Evolutionary conservation across 2,329 filamentous ascomycete genomes (phyloP).

Genomic region (Massarina eburnea): DNA sequence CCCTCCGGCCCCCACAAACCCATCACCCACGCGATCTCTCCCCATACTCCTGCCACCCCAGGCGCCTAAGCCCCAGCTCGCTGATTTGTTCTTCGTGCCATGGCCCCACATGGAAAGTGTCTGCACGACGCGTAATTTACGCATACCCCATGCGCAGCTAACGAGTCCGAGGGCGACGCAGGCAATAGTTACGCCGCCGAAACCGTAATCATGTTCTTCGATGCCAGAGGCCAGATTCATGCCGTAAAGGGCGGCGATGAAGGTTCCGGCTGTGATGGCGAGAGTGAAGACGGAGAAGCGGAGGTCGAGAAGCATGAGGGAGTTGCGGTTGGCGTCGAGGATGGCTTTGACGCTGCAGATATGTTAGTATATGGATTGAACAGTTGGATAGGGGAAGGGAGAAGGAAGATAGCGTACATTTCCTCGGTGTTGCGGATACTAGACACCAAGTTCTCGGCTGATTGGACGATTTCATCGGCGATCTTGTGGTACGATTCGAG

Average conservation of each 20-base stretch:
- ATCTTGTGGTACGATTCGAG: constrained; percentile 97
- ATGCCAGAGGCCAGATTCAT: constrained; percentile 99
- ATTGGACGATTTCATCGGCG: constrained; percentile 95
- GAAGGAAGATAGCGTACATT: constrained; percentile 84
- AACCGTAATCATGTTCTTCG: constrained; percentile 88
- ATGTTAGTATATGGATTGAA: neutral
- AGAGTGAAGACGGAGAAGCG: constrained; percentile 96
- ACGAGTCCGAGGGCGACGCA: constrained; percentile 73
- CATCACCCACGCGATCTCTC: constrained; percentile 8
- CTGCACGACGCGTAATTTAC: constrained; percentile 82
- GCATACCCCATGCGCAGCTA: constrained; percentile 81
- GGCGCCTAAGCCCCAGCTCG: constrained; percentile 28
- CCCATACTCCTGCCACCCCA: constrained; percentile 30
- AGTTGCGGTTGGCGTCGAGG: constrained; percentile 95
- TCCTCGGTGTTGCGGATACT: constrained; percentile 98
- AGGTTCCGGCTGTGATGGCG: constrained; percentile 91
- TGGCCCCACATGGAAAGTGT: constrained; percentile 80
- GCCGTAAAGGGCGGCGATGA: constrained; percentile 97
- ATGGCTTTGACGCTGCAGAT: constrained; percentile 83
- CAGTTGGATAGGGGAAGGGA: neutral
- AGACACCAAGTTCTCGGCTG: constrained; percentile 87
- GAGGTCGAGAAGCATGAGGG: constrained; percentile 94
- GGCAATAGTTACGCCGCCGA: constrained; percentile 70
- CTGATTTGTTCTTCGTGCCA: constrained; percentile 11
- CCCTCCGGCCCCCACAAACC: constrained; percentile 14